A percentile compares a stretch with the other conserved stretches of the same genome.
Evolutionary conservation across 805 yeast species (phyloP).

Genomic region (Hanseniaspora mollemarum): DNA sequence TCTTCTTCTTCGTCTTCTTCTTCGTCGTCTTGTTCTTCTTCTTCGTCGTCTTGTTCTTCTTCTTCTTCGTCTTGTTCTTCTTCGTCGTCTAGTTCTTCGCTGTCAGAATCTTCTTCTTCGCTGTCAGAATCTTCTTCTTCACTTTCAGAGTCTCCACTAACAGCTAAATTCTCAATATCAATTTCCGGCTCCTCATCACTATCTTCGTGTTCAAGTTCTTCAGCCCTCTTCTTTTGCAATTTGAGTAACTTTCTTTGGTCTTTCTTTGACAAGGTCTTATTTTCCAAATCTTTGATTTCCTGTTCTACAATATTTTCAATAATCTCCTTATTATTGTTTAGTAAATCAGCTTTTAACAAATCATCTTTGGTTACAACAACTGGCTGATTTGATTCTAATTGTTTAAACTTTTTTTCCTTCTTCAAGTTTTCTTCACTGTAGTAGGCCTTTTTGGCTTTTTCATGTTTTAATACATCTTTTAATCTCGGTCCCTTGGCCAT

Average conservation of each 20-base stretch:
- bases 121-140: conserved; percentile 29
- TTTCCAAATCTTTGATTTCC: conserved; percentile 25
- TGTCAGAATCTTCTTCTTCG: conserved; percentile 32
- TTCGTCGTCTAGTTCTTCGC: conserved; percentile 29
- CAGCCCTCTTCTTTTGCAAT: conserved; percentile 25
- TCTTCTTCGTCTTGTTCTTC: conserved; percentile 34
- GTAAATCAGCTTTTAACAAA: conserved; percentile 17
- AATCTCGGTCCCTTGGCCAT: conserved; percentile 30
- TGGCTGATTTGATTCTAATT: conserved; percentile 25
- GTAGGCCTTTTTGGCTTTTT: conserved; percentile 23
- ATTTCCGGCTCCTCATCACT: conserved; percentile 35
- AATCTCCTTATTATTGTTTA: conserved; percentile 19
- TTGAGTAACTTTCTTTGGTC: conserved; percentile 43
- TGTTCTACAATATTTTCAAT: conserved; percentile 15
- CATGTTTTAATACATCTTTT: conserved; percentile 25
- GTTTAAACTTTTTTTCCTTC: conserved; percentile 20
- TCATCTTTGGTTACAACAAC: conserved; percentile 29
- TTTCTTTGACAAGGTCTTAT: conserved; percentile 47
- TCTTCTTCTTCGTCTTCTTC: conserved; percentile 91
- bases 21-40: conserved; percentile 65
- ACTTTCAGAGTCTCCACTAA: conserved; percentile 40
- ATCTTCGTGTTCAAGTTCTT: conserved; percentile 30
- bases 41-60: conserved; percentile 45
- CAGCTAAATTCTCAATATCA: conserved; percentile 45
- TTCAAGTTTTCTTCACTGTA: conserved; percentile 23